These are phyloP conservation scores for Calycina marina DNA, from an alignment of 2,329 filamentous ascomycete species.

Conservation along the genomic window DNA sequence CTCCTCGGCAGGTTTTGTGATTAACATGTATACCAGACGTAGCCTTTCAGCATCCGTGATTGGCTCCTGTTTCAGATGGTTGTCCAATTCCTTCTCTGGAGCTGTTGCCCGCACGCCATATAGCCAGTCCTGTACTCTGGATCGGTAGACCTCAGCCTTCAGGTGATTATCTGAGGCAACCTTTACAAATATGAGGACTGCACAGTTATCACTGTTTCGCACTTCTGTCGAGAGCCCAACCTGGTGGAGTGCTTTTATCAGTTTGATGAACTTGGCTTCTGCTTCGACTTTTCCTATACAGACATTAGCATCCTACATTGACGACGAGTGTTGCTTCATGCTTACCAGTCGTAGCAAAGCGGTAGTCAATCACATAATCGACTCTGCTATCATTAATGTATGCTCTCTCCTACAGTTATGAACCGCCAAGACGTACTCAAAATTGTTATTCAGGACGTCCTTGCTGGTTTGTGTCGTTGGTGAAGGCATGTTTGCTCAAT, in stretches of 20 bases:
- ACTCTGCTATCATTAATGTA: no score
- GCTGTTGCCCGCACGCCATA: conserved; percentile 69
- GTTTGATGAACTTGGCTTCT: conserved; percentile 59
- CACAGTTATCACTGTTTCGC: conserved; percentile 59
- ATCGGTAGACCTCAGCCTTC: conserved; percentile 68
- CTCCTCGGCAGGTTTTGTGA: conserved; percentile 57
- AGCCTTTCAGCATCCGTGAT: conserved; percentile 80
- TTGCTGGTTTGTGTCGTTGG: conserved; percentile 6
- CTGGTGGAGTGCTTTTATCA: conserved; percentile 58
- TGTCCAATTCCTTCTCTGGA: conserved; percentile 56
- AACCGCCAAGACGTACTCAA: conserved; percentile 26
- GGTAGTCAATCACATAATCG: conserved; percentile 78
- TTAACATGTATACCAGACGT: conserved; percentile 74
- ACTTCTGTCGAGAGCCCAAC: conserved; percentile 84
- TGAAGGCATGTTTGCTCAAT: no score
- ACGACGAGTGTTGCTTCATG: conserved; percentile 22
- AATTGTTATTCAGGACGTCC: conserved; percentile 24
- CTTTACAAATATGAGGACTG: conserved; percentile 71
- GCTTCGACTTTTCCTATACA: conserved; percentile 50
- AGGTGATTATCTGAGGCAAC: conserved; percentile 64
- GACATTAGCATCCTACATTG: conserved; percentile 8
- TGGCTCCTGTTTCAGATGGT: conserved; percentile 56
- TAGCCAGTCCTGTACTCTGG: conserved; percentile 85
- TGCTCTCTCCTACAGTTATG: no score
- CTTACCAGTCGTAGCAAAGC: conserved; percentile 47